phyloP scores from a whole-genome alignment of 176 grass and related monocot genomes.

The Ananas comosus region DNA sequence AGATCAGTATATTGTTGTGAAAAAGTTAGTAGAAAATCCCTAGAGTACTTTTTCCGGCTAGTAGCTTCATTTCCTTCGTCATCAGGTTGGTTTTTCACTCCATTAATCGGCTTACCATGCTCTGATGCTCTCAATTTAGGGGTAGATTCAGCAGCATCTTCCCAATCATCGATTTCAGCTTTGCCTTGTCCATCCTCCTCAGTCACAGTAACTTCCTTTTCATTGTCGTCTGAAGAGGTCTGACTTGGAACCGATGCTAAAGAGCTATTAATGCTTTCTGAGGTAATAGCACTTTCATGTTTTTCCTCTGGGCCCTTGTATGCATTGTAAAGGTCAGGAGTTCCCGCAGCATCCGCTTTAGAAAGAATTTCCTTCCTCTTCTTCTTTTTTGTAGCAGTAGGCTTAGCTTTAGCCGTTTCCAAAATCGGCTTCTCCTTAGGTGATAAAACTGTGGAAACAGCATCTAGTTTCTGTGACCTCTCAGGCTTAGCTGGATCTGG shows the following conservation, averaged over 20 bases:
- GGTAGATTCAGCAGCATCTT: constrained; percentile 82
- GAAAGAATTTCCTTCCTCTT: constrained; percentile 72
- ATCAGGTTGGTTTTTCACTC: constrained; percentile 12
- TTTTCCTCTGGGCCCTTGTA: constrained; percentile 85
- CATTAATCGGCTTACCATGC: constrained; percentile 16
- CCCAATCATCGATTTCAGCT: constrained; percentile 79
- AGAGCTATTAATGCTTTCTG: constrained; percentile 27
- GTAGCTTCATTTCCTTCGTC: constrained; percentile 33
- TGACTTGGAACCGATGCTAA: constrained; percentile 26
- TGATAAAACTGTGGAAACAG: constrained; percentile 14
- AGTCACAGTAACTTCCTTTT: constrained; percentile 27
- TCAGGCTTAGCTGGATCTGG: constrained; percentile 17
- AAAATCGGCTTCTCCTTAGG: constrained; percentile 54
- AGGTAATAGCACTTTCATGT: constrained; percentile 16
- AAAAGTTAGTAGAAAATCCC: constrained; percentile 85
- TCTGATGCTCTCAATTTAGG: constrained; percentile 46
- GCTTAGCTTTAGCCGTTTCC: constrained; percentile 43
- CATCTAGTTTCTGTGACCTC: constrained; percentile 29
- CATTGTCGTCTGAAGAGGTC: constrained; percentile 20
- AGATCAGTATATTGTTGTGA: constrained; percentile 37
- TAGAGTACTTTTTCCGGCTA: constrained; percentile 57
- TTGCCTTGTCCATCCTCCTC: constrained; percentile 54
- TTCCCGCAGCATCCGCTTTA: constrained; percentile 89
- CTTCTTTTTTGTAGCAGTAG: constrained; percentile 40
- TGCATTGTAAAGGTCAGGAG: constrained; percentile 88